phyloP scores from a whole-genome alignment of 306 rosid genomes.

The Cicer bijugum region DNA sequence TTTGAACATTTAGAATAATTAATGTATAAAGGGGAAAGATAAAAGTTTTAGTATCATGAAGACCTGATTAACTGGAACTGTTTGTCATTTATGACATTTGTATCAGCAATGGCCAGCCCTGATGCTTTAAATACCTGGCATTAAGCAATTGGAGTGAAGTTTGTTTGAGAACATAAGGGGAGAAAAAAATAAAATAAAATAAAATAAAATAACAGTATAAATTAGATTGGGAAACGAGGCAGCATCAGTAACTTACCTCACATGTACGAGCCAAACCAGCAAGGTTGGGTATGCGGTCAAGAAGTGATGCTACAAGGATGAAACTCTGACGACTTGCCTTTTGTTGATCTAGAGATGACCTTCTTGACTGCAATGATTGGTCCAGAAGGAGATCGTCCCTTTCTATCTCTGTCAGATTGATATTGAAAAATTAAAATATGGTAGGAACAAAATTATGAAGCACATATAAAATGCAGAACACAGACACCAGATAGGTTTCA shows the following conservation, averaged over 20 bases:
- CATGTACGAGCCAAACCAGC: slow-evolving; percentile 97
- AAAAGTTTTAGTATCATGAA: slow-evolving; percentile 34
- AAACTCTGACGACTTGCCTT: slow-evolving; percentile 67
- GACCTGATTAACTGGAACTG: slow-evolving; percentile 97
- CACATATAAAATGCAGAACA: neutral
- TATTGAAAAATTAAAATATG: slow-evolving; percentile 38
- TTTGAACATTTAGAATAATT: slow-evolving; percentile 33
- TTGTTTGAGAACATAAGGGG: slow-evolving; percentile 7
- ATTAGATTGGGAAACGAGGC: slow-evolving; percentile 21
- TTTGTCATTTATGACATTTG: slow-evolving; percentile 68
- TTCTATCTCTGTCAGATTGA: slow-evolving; percentile 70
- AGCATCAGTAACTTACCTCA: slow-evolving; percentile 63
- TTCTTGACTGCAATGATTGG: slow-evolving; percentile 72
- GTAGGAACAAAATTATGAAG: slow-evolving; percentile 28
- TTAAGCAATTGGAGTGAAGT: slow-evolving; percentile 40
- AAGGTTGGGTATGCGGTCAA: slow-evolving; percentile 96
- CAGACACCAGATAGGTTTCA: slow-evolving; percentile 46
- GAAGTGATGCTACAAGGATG: slow-evolving; percentile 83
- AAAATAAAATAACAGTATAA: neutral
- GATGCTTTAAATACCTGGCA: slow-evolving; percentile 88
- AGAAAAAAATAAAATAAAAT: neutral
- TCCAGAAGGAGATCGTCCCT: slow-evolving; percentile 86
- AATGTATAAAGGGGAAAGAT: slow-evolving; percentile 17
- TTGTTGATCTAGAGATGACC: slow-evolving; percentile 58
- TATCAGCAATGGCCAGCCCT: slow-evolving; percentile 73